Evolutionary conservation across 2,329 filamentous ascomycete species (phyloP).

Genomic region (Hyphodiscus sp.): DNA sequence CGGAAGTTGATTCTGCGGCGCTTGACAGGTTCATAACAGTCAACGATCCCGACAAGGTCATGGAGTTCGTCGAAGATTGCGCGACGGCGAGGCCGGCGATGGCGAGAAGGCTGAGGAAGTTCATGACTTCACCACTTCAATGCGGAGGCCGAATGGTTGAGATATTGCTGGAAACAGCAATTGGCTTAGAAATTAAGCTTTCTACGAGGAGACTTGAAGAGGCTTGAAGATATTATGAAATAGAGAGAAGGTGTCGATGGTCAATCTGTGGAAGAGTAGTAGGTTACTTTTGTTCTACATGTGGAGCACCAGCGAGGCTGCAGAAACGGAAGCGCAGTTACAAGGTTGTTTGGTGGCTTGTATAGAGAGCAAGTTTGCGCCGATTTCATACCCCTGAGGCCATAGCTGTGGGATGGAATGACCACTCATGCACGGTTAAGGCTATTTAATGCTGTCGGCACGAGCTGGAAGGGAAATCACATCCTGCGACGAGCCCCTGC

Average conservation of each 20-base stretch:
- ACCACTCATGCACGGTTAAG: background rate
- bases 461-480: background rate
- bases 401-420: background rate
- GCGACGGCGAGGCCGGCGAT: background rate
- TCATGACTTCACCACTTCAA: background rate
- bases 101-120: background rate
- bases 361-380: background rate
- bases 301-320: background rate
- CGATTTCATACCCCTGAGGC: background rate
- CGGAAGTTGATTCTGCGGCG: background rate
- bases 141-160: no score
- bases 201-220: no score
- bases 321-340: background rate
- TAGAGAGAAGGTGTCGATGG: background rate
- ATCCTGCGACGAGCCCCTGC: background rate
- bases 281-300: background rate
- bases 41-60: background rate
- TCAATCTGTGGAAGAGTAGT: background rate
- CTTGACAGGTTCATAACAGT: background rate
- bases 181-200: no score
- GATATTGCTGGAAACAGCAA: no score
- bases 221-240: no score
- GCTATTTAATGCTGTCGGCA: background rate
- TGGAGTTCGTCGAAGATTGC: background rate
- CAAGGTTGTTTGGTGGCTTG: background rate